These are phyloP conservation scores for Trichophyton mentagrophytes DNA, from an alignment of 2,329 filamentous ascomycete species.

Conservation along the genomic window DNA sequence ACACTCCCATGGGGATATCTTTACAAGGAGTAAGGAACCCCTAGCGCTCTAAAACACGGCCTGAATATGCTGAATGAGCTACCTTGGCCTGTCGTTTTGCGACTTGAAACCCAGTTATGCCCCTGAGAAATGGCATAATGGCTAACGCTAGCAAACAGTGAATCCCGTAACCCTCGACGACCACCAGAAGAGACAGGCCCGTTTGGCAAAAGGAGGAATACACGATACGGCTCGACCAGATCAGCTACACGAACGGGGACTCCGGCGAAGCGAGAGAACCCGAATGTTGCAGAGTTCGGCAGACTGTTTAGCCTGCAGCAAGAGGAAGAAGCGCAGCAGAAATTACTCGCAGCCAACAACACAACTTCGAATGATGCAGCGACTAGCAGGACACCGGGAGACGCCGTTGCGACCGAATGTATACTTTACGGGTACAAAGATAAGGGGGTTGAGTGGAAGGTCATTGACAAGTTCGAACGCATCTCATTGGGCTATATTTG, in stretches of 20 bases:
- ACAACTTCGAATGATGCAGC: constrained; percentile 29
- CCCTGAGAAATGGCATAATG: neutral
- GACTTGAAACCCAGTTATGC: neutral
- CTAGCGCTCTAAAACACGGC: neutral
- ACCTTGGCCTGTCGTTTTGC: neutral
- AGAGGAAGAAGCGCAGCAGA: constrained; percentile 28
- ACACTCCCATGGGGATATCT: constrained; percentile 52
- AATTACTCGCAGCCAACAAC: constrained; percentile 22
- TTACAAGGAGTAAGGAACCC: constrained; percentile 43
- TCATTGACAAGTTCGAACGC: constrained; percentile 76
- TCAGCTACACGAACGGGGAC: constrained; percentile 48
- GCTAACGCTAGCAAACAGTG: constrained; percentile 21
- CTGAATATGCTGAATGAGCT: neutral
- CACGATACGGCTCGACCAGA: constrained; percentile 31
- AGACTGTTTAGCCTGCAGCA: constrained; percentile 35
- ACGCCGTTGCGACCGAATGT: constrained; percentile 58
- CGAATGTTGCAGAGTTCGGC: constrained; percentile 37
- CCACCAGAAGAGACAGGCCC: constrained; percentile 49
- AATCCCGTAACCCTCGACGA: constrained; percentile 39
- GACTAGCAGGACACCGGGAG: constrained; percentile 24
- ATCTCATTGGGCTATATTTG: constrained; percentile 69
- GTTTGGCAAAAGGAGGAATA: constrained; percentile 43
- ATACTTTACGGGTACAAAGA: constrained; percentile 71
- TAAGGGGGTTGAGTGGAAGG: constrained; percentile 61
- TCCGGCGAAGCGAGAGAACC: constrained; percentile 45